A percentile compares a stretch with the other conserved stretches of the same genome.
phyloP scores from a whole-genome alignment of 768 basidiomycete genomes.

The Megacollybia marginata region DNA sequence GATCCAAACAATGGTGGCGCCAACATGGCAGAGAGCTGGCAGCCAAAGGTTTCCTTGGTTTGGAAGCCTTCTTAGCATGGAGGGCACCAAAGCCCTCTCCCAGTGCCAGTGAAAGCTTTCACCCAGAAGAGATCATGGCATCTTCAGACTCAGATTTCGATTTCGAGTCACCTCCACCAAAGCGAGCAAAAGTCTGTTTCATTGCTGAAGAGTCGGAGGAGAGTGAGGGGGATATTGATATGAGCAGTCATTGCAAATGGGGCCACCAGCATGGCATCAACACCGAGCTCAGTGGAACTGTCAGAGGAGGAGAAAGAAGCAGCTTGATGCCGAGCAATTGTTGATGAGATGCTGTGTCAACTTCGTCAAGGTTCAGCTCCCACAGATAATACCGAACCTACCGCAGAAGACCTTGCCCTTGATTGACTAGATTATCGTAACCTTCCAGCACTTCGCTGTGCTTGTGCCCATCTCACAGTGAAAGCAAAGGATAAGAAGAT shows the following conservation, averaged over 20 bases:
- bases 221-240: not conserved
- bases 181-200: not conserved
- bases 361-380: not conserved
- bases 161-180: not conserved
- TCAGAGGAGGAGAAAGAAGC: not conserved
- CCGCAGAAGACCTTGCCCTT: not conserved
- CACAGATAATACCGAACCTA: constrained; percentile 28
- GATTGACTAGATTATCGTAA: constrained; percentile 5
- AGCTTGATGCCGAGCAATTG: not conserved
- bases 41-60: not conserved
- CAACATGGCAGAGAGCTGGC: not conserved
- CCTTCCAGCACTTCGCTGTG: constrained; percentile 8
- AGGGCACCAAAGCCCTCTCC: not conserved
- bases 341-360: not conserved
- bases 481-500: no score
- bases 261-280: not conserved
- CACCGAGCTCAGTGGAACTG: not conserved
- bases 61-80: no score
- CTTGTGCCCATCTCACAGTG: constrained; percentile 1
- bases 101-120: not conserved
- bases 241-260: not conserved
- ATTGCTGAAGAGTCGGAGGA: not conserved
- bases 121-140: not conserved
- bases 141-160: not conserved
- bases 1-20: not conserved